A percentile compares a stretch with the other conserved stretches of the same genome.
Evolutionary conservation across 2,329 filamentous ascomycete species (phyloP).

Genomic region (Albophoma yamanashiensis): DNA sequence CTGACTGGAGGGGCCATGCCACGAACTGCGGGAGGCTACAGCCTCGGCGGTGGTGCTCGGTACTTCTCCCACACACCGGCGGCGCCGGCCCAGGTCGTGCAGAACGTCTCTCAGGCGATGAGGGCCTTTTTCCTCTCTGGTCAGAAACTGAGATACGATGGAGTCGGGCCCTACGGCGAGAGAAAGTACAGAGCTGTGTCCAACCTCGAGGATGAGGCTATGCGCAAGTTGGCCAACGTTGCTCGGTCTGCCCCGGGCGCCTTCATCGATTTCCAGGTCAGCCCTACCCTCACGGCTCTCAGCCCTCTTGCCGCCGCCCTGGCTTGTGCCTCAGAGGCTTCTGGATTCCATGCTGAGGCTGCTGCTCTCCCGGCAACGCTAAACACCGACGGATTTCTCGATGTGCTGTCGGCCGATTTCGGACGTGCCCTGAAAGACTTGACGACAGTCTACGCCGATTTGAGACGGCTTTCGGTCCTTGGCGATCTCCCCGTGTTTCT

Average conservation of each 20-base stretch:
- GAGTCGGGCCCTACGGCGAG: constrained; percentile 60
- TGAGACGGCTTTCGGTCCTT: constrained; percentile 63
- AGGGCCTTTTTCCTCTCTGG: constrained; percentile 89
- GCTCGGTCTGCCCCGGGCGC: constrained; percentile 56
- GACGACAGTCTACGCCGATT: constrained; percentile 65
- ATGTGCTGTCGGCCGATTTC: constrained; percentile 80
- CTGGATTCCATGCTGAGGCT: constrained; percentile 28
- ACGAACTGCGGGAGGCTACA: constrained; percentile 83
- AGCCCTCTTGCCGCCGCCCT: constrained; percentile 54
- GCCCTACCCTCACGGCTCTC: constrained; percentile 82
- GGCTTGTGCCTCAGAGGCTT: constrained; percentile 31
- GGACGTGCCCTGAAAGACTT: constrained; percentile 77
- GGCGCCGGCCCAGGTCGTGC: constrained; percentile 78
- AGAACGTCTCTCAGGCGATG: constrained; percentile 90
- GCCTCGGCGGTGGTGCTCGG: constrained; percentile 59
- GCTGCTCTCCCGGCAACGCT: constrained; percentile 47
- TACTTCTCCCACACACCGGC: constrained; percentile 88
- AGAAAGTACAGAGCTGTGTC: constrained; percentile 73
- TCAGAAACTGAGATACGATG: constrained; percentile 79
- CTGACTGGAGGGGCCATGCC: constrained; percentile 79
- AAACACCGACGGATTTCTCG: constrained; percentile 74
- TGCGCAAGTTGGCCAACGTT: constrained; percentile 52
- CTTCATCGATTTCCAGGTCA: constrained; percentile 79
- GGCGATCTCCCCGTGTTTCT: constrained; percentile 78
- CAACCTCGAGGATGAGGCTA: constrained; percentile 60